These are phyloP conservation scores for Verticillium tricorpus DNA, from an alignment of 2,329 filamentous ascomycete species.

Conservation along the genomic window DNA sequence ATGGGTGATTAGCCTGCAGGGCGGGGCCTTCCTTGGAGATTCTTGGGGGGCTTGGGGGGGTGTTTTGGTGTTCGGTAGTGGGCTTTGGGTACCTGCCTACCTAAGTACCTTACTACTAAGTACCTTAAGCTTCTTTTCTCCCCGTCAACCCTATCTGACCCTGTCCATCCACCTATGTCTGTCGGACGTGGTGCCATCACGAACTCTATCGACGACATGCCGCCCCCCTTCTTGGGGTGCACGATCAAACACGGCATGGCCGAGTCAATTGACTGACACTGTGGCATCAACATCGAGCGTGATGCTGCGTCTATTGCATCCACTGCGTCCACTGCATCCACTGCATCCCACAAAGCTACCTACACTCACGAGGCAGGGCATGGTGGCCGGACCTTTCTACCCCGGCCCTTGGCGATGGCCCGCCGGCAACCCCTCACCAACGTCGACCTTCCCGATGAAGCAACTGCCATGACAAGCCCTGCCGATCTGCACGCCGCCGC, in stretches of 20 bases:
- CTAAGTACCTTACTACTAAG: too few relatives aligned
- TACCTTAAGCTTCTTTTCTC: neutral
- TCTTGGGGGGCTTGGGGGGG: neutral
- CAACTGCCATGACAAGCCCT: conserved; percentile 3
- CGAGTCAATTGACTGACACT: too few relatives aligned
- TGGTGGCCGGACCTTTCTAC: neutral
- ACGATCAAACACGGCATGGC: too few relatives aligned
- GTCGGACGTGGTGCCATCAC: neutral
- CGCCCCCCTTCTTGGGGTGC: neutral
- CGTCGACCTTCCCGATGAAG: conserved; percentile 4
- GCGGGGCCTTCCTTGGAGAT: neutral
- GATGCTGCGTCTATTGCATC: too few relatives aligned
- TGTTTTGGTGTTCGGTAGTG: neutral
- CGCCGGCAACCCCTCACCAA: neutral
- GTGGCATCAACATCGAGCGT: too few relatives aligned
- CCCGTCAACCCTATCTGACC: neutral
- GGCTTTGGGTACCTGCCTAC: neutral
- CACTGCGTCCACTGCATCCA: too few relatives aligned
- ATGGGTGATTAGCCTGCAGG: neutral
- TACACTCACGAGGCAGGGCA: too few relatives aligned
- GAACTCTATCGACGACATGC: neutral
- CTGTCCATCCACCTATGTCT: neutral
- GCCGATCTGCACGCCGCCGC: conserved; percentile 1
- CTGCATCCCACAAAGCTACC: too few relatives aligned
- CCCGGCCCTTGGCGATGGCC: neutral